phyloP scores from a whole-genome alignment of 148 eudicot genomes.

The Rhododendron vialii region DNA sequence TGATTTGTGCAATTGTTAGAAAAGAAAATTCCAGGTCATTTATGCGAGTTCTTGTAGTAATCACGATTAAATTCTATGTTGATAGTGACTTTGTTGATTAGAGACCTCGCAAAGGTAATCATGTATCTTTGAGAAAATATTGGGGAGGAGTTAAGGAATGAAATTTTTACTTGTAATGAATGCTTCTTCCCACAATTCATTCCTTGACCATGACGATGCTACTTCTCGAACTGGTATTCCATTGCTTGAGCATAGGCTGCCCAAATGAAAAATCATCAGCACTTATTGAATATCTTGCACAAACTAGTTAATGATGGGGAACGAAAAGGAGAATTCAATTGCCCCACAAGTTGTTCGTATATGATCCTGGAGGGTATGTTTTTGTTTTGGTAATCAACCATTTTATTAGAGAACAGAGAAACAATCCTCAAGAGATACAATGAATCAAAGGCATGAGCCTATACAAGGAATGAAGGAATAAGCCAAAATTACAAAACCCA shows the following conservation, averaged over 20 bases:
- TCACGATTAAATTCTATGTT: neutral
- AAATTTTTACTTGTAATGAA: constrained; percentile 71
- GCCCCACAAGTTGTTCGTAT: neutral
- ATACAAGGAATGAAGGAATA: no score
- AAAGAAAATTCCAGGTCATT: neutral
- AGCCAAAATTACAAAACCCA: no score
- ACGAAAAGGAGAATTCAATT: neutral
- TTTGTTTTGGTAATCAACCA: neutral
- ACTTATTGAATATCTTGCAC: neutral
- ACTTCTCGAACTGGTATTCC: constrained; percentile 81
- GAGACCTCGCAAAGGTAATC: neutral
- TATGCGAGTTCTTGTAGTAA: neutral
- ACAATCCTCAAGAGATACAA: neutral
- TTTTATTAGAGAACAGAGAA: neutral
- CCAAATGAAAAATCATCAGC: constrained; percentile 17
- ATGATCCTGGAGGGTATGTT: neutral
- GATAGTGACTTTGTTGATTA: neutral
- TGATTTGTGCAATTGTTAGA: neutral
- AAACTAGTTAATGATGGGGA: neutral
- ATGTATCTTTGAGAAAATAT: neutral
- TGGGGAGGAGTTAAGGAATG: neutral
- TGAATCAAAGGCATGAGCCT: no score
- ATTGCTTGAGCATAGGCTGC: constrained; percentile 61
- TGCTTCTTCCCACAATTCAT: constrained; percentile 79
- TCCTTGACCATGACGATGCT: constrained; percentile 80